These are phyloP conservation scores for Penicillium oxalicum DNA, from an alignment of 2,329 filamentous ascomycete species.

Conservation along the genomic window DNA sequence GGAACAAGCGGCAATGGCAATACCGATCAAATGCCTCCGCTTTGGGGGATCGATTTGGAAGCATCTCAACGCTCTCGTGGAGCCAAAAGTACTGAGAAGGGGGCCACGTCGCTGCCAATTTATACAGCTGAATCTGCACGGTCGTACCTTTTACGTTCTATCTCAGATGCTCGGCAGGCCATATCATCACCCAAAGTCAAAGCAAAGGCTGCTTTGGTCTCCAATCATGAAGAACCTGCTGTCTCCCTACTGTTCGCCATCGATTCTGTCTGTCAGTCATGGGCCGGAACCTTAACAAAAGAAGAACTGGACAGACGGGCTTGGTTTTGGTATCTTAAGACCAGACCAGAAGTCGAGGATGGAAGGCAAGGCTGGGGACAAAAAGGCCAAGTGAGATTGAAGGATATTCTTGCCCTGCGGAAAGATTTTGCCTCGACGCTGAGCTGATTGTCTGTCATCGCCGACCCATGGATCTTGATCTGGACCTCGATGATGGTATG, in stretches of 20 bases:
- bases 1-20: slow-evolving; percentile 4
- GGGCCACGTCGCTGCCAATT: slow-evolving; percentile 56
- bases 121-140: slow-evolving; percentile 66
- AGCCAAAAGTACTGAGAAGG: slow-evolving; percentile 14
- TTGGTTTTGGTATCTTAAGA: slow-evolving; percentile 74
- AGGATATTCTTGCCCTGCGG: slow-evolving; percentile 52
- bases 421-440: neutral
- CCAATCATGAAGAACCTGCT: slow-evolving; percentile 64
- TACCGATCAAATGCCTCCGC: slow-evolving; percentile 38
- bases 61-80: slow-evolving; percentile 44
- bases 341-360: slow-evolving; percentile 68
- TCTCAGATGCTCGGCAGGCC: slow-evolving; percentile 16
- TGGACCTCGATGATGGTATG: too few relatives aligned
- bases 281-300: slow-evolving; percentile 57
- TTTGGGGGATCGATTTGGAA: slow-evolving; percentile 57
- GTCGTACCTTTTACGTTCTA: slow-evolving; percentile 50
- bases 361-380: slow-evolving; percentile 78
- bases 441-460: too few relatives aligned
- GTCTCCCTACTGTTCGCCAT: slow-evolving; percentile 64
- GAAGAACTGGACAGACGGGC: slow-evolving; percentile 68
- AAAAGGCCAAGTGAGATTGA: slow-evolving; percentile 63
- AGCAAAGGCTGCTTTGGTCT: slow-evolving; percentile 46
- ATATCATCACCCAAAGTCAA: slow-evolving; percentile 33
- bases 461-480: too few relatives aligned
- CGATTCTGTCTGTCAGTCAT: slow-evolving; percentile 66